Conservation (phyloP, 2,329 filamentous ascomycete genomes). For the Pestalotiopsis sp. region DNA sequence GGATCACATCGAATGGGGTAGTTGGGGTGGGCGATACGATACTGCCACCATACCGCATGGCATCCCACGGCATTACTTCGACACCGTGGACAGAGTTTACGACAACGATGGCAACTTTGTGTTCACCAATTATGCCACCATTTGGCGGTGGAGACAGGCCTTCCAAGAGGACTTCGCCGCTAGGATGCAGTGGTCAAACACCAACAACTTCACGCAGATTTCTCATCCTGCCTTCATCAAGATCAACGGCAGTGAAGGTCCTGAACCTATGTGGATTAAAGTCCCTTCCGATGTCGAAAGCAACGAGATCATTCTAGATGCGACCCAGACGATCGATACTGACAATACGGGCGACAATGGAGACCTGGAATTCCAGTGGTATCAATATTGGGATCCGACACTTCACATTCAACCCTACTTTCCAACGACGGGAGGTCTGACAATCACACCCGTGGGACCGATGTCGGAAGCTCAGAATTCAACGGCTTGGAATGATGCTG, state of each 20-base stretch:
- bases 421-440: neutral
- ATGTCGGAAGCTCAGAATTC: too few species aligned
- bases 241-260: neutral
- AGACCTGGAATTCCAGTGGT: neutral
- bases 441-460: neutral
- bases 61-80: neutral
- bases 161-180: conserved; percentile 36
- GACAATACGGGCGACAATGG: neutral
- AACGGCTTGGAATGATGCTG: neutral
- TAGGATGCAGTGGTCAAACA: conserved; percentile 32
- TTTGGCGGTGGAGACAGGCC: conserved; percentile 35
- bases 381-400: conserved; percentile 5
- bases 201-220: conserved; percentile 19
- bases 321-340: neutral
- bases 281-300: neutral
- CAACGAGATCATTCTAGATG: neutral
- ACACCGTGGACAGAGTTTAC: neutral
- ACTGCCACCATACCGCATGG: neutral
- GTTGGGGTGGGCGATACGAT: conserved; percentile 45
- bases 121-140: conserved; percentile 22
- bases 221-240: conserved; percentile 7
- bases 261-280: neutral
- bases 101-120: neutral
- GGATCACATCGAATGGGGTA: conserved; percentile 43
- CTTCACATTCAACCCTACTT: neutral